Evolutionary conservation across 257 asterid genomes (phyloP).

Genomic region (Penstemon barbatus): DNA sequence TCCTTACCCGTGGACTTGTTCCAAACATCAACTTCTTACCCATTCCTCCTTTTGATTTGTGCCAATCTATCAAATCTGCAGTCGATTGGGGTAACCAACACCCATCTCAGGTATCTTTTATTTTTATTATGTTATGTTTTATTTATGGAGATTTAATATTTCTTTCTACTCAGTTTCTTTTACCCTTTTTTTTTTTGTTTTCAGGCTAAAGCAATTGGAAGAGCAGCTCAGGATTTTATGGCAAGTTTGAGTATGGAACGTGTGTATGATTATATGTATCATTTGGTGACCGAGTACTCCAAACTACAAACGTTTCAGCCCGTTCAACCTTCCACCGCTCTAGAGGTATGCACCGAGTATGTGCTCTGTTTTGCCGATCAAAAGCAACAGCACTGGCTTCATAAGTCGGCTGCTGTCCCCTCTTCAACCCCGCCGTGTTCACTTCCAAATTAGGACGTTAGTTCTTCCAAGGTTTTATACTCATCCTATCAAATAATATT

Average conservation of each 20-base stretch:
- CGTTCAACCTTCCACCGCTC: slow-evolving; percentile 43
- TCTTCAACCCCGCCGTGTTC: slow-evolving; percentile 50
- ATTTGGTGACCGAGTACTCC: slow-evolving; percentile 52
- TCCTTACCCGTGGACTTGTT: slow-evolving; percentile 61
- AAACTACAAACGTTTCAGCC: slow-evolving; percentile 60
- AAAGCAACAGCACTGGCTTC: slow-evolving; percentile 47
- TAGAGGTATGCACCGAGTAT: slow-evolving; percentile 48
- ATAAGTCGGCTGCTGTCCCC: slow-evolving; percentile 39
- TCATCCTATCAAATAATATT: no score
- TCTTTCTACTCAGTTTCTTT: not conserved
- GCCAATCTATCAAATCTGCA: slow-evolving; percentile 48
- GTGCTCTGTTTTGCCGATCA: slow-evolving; percentile 64
- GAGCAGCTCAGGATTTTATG: slow-evolving; percentile 61
- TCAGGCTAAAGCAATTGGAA: slow-evolving; percentile 66
- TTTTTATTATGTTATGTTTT: no score
- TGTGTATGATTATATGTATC: slow-evolving; percentile 72
- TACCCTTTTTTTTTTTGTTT: not conserved
- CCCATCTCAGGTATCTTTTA: slow-evolving; percentile 48
- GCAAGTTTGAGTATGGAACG: slow-evolving; percentile 56
- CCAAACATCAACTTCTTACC: slow-evolving; percentile 46
- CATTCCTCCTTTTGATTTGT: slow-evolving; percentile 41
- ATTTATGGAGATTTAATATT: not conserved
- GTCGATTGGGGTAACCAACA: slow-evolving; percentile 72
- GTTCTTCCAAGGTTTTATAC: no score
- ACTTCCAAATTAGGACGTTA: slow-evolving; percentile 15